These are phyloP conservation scores for Paecilomyces sp. DNA, from an alignment of 2,329 filamentous ascomycete genomes.

Conservation along the genomic window DNA sequence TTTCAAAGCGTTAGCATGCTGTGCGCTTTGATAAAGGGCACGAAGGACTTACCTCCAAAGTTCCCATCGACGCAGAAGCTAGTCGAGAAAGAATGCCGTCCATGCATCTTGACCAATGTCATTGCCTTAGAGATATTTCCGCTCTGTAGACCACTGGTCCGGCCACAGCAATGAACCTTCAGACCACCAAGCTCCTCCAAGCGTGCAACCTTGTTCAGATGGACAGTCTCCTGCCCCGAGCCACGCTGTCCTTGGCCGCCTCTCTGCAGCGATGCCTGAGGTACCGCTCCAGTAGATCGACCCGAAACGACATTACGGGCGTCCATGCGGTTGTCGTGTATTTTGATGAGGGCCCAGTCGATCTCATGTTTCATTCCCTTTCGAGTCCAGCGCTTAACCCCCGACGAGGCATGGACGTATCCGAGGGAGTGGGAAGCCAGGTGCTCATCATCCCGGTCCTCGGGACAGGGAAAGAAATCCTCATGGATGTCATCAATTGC, in stretches of 20 bases:
- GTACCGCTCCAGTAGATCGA: background rate
- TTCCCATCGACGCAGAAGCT: slow-evolving; percentile 57
- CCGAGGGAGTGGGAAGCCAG: slow-evolving; percentile 74
- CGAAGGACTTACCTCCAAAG: slow-evolving; percentile 43
- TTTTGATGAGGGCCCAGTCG: slow-evolving; percentile 87
- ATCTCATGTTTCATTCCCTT: slow-evolving; percentile 78
- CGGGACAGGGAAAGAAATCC: slow-evolving; percentile 72
- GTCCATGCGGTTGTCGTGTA: slow-evolving; percentile 64
- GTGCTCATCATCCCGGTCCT: slow-evolving; percentile 73
- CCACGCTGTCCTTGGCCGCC: slow-evolving; percentile 45
- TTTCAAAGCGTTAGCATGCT: slow-evolving; percentile 3
- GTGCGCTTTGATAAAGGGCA: background rate
- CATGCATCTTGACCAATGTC: slow-evolving; percentile 80
- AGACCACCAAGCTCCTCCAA: slow-evolving; percentile 58
- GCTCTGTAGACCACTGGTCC: slow-evolving; percentile 74
- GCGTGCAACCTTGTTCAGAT: slow-evolving; percentile 53
- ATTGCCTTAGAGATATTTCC: slow-evolving; percentile 72
- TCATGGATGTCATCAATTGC: slow-evolving; percentile 80
- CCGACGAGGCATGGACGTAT: slow-evolving; percentile 81
- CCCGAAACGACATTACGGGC: slow-evolving; percentile 59
- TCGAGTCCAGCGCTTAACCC: slow-evolving; percentile 68
- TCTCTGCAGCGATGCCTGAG: slow-evolving; percentile 24
- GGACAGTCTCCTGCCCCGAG: slow-evolving; percentile 28
- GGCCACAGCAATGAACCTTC: slow-evolving; percentile 78
- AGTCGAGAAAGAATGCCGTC: slow-evolving; percentile 71